phyloP scores from a whole-genome alignment of 768 basidiomycete genomes.

The Russula sp. region DNA sequence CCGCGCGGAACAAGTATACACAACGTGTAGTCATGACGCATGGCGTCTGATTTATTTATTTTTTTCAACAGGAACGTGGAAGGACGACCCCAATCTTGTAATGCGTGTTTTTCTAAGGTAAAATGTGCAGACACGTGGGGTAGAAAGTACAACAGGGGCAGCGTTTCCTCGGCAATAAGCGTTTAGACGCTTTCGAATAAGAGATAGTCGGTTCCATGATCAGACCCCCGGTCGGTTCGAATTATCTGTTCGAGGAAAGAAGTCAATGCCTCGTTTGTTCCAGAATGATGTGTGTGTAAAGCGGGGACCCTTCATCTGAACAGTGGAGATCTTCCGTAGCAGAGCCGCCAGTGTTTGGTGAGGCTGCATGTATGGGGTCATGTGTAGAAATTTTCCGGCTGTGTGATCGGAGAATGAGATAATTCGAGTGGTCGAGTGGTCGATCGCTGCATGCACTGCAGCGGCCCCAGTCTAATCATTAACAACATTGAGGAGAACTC shows the following conservation, averaged over 20 bases:
- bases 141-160: constrained; percentile 3
- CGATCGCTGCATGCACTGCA: constrained; percentile 4
- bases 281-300: constrained; percentile 5
- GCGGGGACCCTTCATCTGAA: constrained; percentile 16
- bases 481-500: constrained; percentile 13
- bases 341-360: constrained; percentile 17
- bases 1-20: constrained; percentile 3
- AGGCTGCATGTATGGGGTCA: constrained; percentile 7
- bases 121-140: constrained; percentile 7
- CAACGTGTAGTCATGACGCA: constrained; percentile 14
- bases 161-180: constrained; percentile 19
- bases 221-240: constrained; percentile 19
- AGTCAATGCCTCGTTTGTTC: constrained; percentile 3
- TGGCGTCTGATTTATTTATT: constrained; percentile 8
- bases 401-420: constrained; percentile 19
- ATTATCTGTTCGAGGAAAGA: constrained; percentile 3
- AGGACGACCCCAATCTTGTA: constrained; percentile 5
- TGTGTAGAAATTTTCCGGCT: constrained; percentile 5
- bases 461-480: not conserved
- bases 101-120: constrained; percentile 5
- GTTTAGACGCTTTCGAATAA: constrained; percentile 23
- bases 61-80: constrained; percentile 5
- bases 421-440: constrained; percentile 1
- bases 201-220: constrained; percentile 15
- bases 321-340: constrained; percentile 20